phyloP scores from a whole-genome alignment of 2,329 filamentous ascomycete genomes.

The Epichloe amarillans region DNA sequence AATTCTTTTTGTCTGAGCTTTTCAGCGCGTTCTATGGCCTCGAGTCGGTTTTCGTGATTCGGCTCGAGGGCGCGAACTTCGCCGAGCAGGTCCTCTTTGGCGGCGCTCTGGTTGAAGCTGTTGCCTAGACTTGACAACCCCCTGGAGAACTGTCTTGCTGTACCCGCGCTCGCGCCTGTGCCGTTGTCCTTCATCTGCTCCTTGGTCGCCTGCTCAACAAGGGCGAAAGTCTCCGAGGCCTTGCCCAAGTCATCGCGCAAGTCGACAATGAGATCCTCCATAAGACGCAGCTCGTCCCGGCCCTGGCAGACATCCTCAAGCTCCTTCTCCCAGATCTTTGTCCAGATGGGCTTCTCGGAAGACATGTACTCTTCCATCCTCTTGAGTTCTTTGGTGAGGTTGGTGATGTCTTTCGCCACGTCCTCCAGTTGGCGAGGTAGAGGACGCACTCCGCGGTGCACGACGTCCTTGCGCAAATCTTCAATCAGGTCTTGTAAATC shows the following conservation, averaged over 20 bases:
- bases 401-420: slow-evolving; percentile 77
- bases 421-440: slow-evolving; percentile 78
- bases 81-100: slow-evolving; percentile 81
- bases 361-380: slow-evolving; percentile 88
- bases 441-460: slow-evolving; percentile 80
- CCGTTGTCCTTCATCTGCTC: slow-evolving; percentile 76
- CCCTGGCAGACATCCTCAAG: slow-evolving; percentile 92
- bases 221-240: slow-evolving; percentile 79
- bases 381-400: slow-evolving; percentile 74
- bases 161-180: slow-evolving; percentile 33
- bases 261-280: slow-evolving; percentile 89
- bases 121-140: slow-evolving; percentile 40
- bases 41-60: slow-evolving; percentile 83
- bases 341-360: slow-evolving; percentile 91
- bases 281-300: slow-evolving; percentile 84
- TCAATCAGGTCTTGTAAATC: slow-evolving; percentile 96
- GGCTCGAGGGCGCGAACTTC: slow-evolving; percentile 89
- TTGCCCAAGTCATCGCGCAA: slow-evolving; percentile 92
- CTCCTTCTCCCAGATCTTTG: slow-evolving; percentile 98
- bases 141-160: slow-evolving; percentile 42
- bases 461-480: slow-evolving; percentile 93
- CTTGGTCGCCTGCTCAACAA: slow-evolving; percentile 97
- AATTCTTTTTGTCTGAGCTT: slow-evolving; percentile 82
- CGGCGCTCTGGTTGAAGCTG: slow-evolving; percentile 57
- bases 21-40: slow-evolving; percentile 95